Base-by-base conservation (phyloP, 768 basidiomycete genomes). In the Serendipita sp. region DNA sequence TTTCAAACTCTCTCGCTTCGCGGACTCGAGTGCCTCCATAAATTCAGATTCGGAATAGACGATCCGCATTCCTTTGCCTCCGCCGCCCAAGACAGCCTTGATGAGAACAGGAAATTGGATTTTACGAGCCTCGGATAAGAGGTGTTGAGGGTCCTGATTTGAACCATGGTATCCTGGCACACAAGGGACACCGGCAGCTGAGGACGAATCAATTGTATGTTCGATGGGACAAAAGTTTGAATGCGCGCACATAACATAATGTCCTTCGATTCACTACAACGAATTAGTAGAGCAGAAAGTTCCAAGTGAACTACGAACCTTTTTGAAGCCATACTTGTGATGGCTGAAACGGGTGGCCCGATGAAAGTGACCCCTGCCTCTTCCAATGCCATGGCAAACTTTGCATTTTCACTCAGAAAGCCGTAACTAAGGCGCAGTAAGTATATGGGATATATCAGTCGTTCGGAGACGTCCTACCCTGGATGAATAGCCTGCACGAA, bases 41-140 rank as follows among this genome's bases (percentile, higher is more conserved):
- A 97, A 95, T 16, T 85, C 83, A 43, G 77, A 76, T n/a, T 78
- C 73, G 2, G 80, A 77, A 24, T 80, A 74, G 2, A 91, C 90
- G 9, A 82, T 83, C 44, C 91, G 85, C 92, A 96, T 96, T 44
- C 93, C 93, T 71, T 96, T 96, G 1, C 93, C 94, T 3, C 93
- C 93, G 17, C 93, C 94, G 26, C 94, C 93, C 66, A 94, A 87
- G 50, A 93, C 86, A n/a, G 93, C 94, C 70, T 97, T 97, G 73
- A 97, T 96, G 30, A 97, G 76, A 1, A 95, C 88, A 28, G 93
- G 93, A 69, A 89, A 95, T 11, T 88, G 42, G 31, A 93, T 90
- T 63, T 81, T 74, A 68, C 82, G 74, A 0, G 92, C 85, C 69
- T 87, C 78, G n/a, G 73, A 67, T 53, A 79, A 81, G 24, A 96